A percentile compares a stretch with the other conserved stretches of the same genome.
Evolutionary conservation across 2,329 filamentous ascomycete species (phyloP).

Genomic region (Parastagonospora nodorum): DNA sequence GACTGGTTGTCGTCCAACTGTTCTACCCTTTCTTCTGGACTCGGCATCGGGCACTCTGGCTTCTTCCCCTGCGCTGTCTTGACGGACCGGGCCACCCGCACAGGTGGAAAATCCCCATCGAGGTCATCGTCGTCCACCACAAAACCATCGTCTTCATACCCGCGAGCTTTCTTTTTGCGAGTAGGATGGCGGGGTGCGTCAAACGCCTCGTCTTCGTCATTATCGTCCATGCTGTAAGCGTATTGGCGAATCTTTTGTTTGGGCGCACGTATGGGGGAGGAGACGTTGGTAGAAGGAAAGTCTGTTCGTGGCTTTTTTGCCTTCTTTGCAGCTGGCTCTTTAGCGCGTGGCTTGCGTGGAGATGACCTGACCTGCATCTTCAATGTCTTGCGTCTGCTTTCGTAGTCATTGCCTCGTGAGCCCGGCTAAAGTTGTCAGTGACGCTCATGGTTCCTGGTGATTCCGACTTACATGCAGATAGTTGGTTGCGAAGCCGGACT

Average conservation of each 20-base stretch:
- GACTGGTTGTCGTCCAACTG: slow-evolving; percentile 64
- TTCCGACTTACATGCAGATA: slow-evolving; percentile 67
- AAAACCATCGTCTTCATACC: slow-evolving; percentile 44
- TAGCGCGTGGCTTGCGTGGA: slow-evolving; percentile 44
- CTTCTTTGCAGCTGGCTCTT: slow-evolving; percentile 26
- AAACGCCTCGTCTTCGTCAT: slow-evolving; percentile 33
- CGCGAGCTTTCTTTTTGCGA: slow-evolving; percentile 32
- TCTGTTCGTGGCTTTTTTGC: slow-evolving; percentile 47
- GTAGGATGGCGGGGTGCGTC: slow-evolving; percentile 24
- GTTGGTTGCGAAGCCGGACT: slow-evolving; percentile 70
- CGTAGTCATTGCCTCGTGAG: slow-evolving; percentile 53
- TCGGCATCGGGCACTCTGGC: slow-evolving; percentile 64
- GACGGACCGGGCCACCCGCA: slow-evolving; percentile 38
- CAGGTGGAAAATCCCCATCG: slow-evolving; percentile 55
- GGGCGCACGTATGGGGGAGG: slow-evolving; percentile 63
- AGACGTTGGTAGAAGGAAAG: slow-evolving; percentile 69
- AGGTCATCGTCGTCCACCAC: slow-evolving; percentile 45
- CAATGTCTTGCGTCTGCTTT: slow-evolving; percentile 41
- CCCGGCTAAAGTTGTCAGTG: slow-evolving; percentile 46
- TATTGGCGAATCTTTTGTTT: slow-evolving; percentile 42
- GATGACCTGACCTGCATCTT: slow-evolving; percentile 61
- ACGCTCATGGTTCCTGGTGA: no score
- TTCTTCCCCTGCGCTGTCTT: slow-evolving; percentile 45
- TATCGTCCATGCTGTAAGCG: slow-evolving; percentile 29
- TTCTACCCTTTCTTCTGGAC: slow-evolving; percentile 57